Conservation (phyloP, 441 rosid genomes). For the Bruguiera hainesii region DNA sequence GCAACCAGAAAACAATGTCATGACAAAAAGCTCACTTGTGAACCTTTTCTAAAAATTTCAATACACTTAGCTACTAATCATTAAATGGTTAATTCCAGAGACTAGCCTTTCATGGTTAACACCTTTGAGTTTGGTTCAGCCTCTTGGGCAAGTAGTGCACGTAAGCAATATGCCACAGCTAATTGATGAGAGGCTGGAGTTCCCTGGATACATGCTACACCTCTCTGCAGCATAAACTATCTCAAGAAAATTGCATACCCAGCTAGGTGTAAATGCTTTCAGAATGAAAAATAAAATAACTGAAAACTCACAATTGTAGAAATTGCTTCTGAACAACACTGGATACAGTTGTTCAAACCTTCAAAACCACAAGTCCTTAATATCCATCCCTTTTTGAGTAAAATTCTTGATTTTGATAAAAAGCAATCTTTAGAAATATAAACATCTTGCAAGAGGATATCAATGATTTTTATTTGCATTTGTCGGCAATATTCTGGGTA, state of each 20-base stretch:
- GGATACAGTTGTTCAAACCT: constrained; percentile 46
- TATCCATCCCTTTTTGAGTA: constrained; percentile 60
- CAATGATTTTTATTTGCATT: constrained; percentile 52
- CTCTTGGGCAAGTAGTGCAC: constrained; percentile 72
- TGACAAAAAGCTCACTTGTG: constrained; percentile 6
- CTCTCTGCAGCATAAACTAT: constrained; percentile 35
- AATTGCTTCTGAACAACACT: constrained; percentile 70
- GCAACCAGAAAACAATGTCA: constrained; percentile 22
- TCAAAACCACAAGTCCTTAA: constrained; percentile 53
- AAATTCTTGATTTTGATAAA: constrained; percentile 53
- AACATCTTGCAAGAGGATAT: constrained; percentile 54
- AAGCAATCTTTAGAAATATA: constrained; percentile 32
- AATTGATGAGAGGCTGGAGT: constrained; percentile 40
- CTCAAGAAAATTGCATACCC: constrained; percentile 22
- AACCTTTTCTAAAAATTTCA: neutral
- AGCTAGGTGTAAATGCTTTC: constrained; percentile 14
- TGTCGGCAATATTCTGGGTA: constrained; percentile 51
- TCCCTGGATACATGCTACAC: constrained; percentile 24
- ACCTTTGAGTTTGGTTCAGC: constrained; percentile 87
- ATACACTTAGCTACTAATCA: constrained; percentile 9
- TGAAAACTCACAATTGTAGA: constrained; percentile 45
- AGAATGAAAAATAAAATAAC: constrained; percentile 7
- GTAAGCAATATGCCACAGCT: constrained; percentile 72
- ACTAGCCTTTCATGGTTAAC: constrained; percentile 33
- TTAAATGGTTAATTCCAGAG: constrained; percentile 24